These are phyloP conservation scores for Dalbergia oliveri DNA, from an alignment of 306 rosid species.

Conservation along the genomic window DNA sequence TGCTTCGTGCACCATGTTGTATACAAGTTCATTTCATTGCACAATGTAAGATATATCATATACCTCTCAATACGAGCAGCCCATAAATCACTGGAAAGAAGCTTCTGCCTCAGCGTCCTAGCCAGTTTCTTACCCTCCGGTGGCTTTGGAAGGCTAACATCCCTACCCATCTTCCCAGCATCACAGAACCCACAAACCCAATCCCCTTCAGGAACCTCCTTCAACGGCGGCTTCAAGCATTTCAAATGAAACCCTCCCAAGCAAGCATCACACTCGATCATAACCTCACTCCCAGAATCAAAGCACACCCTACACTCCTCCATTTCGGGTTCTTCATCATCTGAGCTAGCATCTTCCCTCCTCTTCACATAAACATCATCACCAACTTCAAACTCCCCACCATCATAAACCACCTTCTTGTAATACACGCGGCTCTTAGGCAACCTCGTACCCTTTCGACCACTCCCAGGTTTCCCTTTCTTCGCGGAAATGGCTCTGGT, in stretches of 20 bases:
- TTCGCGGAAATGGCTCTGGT: conserved; percentile 58
- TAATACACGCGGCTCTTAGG: conserved; percentile 61
- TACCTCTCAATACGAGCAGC: conserved; percentile 78
- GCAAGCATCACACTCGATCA: conserved; percentile 96
- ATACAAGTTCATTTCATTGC: not conserved
- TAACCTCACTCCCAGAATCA: conserved; percentile 57
- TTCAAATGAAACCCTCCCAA: conserved; percentile 89
- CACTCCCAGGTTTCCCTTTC: conserved; percentile 40
- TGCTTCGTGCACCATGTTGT: too few species aligned
- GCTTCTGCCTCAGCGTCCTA: conserved; percentile 86
- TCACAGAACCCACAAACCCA: conserved; percentile 83
- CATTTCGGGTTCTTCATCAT: conserved; percentile 67
- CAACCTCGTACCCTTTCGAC: conserved; percentile 13
- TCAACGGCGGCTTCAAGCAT: conserved; percentile 83
- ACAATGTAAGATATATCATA: conserved; percentile 12
- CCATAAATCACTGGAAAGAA: conserved; percentile 87
- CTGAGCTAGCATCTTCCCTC: conserved; percentile 77
- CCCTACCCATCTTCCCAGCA: conserved; percentile 72
- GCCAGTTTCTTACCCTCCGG: conserved; percentile 71
- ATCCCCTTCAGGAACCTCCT: conserved; percentile 88
- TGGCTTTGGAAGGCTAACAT: conserved; percentile 62
- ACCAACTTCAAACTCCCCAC: conserved; percentile 81
- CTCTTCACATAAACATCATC: conserved; percentile 83
- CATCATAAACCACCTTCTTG: conserved; percentile 82
- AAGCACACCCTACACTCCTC: conserved; percentile 91